Evolutionary conservation across 2,329 filamentous ascomycete genomes (phyloP).

Genomic region (Pestalotiopsis sp.): DNA sequence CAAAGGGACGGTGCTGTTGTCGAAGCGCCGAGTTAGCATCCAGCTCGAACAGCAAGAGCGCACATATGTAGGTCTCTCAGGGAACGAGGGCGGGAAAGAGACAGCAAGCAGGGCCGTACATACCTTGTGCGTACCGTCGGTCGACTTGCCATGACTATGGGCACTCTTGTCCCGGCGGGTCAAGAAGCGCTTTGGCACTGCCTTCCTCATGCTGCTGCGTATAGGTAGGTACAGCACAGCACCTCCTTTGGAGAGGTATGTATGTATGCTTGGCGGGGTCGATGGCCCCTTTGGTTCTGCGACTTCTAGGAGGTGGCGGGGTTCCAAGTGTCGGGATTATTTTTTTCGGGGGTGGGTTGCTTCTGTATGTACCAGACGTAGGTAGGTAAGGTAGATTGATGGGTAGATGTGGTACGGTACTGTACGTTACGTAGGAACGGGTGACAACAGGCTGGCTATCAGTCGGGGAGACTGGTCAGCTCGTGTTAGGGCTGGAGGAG

Average conservation of each 20-base stretch:
- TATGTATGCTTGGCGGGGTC: conserved; percentile 17
- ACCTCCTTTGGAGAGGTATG: conserved; percentile 13
- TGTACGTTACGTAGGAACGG: background rate
- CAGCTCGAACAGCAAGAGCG: background rate
- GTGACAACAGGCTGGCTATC: background rate
- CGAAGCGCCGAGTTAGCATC: background rate
- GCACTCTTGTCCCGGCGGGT: conserved; percentile 70
- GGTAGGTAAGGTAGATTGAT: background rate
- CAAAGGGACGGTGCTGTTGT: conserved; percentile 52
- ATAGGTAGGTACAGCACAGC: conserved; percentile 2
- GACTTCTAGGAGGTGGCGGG: conserved; percentile 2
- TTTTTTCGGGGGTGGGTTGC: background rate
- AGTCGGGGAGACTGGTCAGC: background rate
- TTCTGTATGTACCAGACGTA: background rate
- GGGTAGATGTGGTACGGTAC: background rate
- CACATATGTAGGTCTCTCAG: background rate
- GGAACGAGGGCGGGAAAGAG: too few relatives aligned
- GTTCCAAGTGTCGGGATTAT: background rate
- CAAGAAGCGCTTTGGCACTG: conserved; percentile 65
- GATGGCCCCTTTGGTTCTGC: background rate
- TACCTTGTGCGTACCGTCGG: conserved; percentile 58
- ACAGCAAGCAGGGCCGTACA: background rate
- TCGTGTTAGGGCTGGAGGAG: conserved; percentile 7
- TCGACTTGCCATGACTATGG: conserved; percentile 58
- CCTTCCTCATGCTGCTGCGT: conserved; percentile 49